Base-by-base conservation (phyloP, 495 filamentous ascomycete species). In the Neurospora sp. region DNA sequence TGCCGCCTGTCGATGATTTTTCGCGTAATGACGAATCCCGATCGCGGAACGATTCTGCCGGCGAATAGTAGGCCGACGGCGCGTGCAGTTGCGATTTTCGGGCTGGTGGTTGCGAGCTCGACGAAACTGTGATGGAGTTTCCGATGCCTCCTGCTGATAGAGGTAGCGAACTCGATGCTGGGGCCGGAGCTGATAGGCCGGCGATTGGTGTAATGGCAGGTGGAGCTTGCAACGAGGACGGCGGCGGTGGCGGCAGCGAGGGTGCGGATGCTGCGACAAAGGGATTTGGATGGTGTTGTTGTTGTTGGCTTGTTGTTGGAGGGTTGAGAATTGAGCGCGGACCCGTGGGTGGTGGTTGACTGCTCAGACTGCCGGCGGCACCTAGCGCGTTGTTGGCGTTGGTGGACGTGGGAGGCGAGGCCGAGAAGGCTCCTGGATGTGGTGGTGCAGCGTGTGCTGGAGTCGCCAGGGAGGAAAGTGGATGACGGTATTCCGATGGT, bases 1-100 rank as follows among this genome's bases (percentile, higher is more conserved):
- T 84, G 73, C 85, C 82, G 41, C 82, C 72, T 10, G 73, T 75
- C 31, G 82, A 31, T 66, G 54, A 75, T 75, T 86, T 86, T 69
- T 88, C 86, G 78, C 83, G 84, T 37, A 35, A 18, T 66, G 77
- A 54, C 37, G 71, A 10, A 9, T 81, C 77, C 18, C 79, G 81
- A 70, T 83, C 80, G 27, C 80, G 78, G 38, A 74, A 73, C 54
- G 54, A 66, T 35, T 66, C 54, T 7, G 79, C 80, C 18, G 76
- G 37, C 27, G 77, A 71, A 48, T 79, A 80, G 37, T 79, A 82
- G 48, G 76, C 74, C 39, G 77, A 66, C n/a, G 81, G 79, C 44
- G 81, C 76, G 74, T 82, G 81, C 75, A 82, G 70, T 27, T 80
- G 80, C 74, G 81, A 82, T 20, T 62, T 41, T 44, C 77, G 11